Base-by-base conservation (phyloP, 228 moss, liverwort and hornwort genomes). In the Sphagnum magellanicum region DNA sequence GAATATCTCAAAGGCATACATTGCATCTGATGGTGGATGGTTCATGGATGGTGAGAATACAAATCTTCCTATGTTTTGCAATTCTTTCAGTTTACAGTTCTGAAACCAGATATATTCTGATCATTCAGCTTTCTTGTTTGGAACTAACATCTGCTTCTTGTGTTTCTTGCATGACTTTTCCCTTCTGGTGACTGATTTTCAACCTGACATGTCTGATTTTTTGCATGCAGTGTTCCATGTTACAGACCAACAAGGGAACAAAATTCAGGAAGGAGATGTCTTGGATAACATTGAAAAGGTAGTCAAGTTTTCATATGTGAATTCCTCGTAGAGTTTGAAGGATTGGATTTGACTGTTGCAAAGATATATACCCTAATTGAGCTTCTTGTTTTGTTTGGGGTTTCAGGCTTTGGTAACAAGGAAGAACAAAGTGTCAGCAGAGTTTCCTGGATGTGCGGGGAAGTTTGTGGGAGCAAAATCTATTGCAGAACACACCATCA, bases 11-110 rank as follows among this genome's bases (percentile, higher is more conserved):
- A 88, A 84, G 75, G 85, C 88, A 51, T 78, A 84, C 52, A 88
- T 88, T 55, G 75, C 85, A 49, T 88, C 85, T n/a, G 88, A 88
- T 78, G 88, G 85, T 61, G 88, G 85, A 63, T 88, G 88, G 88
- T 88, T 84, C 67, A 79, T 88, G 82, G 88, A 88, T 47, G 87
- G 86, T 86, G 70, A 78, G 86, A 58, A 46, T 64, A 8, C 15
- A 62, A 16, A 14, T 14, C 13, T 62, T 5, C n/a, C n/a, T 7
- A 32, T 32, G 32, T 32, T 32, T 32, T 32, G 32, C 32, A 32
- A 32, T 61, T 5, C 61, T 61, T 8, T 61, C 5, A 16, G 46
- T 61, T 16, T 61, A 57, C 9, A 8, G 13, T 57, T 57, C 8
- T 57, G 55, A 57, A 57, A 13, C 13, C 55, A 32, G 8, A 57